Evolutionary conservation across 148 eudicot species (phyloP), one percentile per base, ranked within the genome.

Genomic region (Nyssa sinensis): DNA sequence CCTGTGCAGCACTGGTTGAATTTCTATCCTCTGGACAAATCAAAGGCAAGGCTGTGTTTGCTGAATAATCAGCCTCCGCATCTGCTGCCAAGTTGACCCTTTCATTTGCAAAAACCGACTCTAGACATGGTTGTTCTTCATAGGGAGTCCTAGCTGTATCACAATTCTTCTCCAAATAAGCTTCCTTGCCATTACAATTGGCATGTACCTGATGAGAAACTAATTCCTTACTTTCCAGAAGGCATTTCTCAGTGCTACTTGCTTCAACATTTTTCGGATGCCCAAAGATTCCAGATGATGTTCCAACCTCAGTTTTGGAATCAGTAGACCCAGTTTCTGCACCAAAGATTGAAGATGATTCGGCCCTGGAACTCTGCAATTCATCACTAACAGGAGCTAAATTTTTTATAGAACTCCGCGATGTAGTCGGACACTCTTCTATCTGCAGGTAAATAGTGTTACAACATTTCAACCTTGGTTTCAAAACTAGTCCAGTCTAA

Each of bases 61-160:
- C 64, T 47, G 64, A 74, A 59, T 49, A 74, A 28, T 72, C 62
- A 34, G 64, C 73, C 34, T 53, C 64, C 49, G 61, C n/a, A 17
- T 69, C 70, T 61, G 70, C 21, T 25, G 6, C 80, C 5, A 39
- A 28, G 33, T 24, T 51, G 35, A 65, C 32, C 77, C 79, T 69
- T 59, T 21, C 68, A 65, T 64, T 75, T 58, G 65, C 66, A 74
- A 76, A 78, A n/a, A 65, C 70, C 65, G 51, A 16, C 17, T 33
- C 65, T 30, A 85, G 71, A 31, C 51, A 80, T 63, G 79, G 64
- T n/a, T 71, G 85, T 53, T 76, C 78, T 3, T 65, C 75, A 37
- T 75, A 68, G 31, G 85, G 67, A 67, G 87, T 61, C 67, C 80
- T 74, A 64, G 77, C 80, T 55, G 70, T 79, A 53, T 83, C 83